Conservation (phyloP, 805 yeast species). For the Lachancea mirantina region DNA sequence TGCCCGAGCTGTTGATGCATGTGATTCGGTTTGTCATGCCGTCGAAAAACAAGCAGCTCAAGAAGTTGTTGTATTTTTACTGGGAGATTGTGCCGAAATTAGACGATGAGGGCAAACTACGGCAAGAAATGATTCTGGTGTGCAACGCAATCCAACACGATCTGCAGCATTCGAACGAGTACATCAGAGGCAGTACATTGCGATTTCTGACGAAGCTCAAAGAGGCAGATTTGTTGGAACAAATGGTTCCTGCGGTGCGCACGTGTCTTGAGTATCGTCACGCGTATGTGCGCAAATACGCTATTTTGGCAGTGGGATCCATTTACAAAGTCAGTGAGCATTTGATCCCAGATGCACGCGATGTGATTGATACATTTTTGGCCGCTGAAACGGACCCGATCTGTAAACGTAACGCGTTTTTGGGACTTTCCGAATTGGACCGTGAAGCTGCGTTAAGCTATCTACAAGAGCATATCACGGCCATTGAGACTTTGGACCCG, state of each 20-base stretch:
- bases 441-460: conserved; percentile 79
- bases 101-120: conserved; percentile 81
- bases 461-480: conserved; percentile 60
- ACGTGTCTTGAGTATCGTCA: conserved; percentile 92
- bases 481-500: conserved; percentile 65
- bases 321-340: conserved; percentile 78
- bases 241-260: conserved; percentile 87
- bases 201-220: conserved; percentile 84
- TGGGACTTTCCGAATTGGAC: conserved; percentile 73
- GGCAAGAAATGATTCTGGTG: conserved; percentile 97
- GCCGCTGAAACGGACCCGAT: conserved; percentile 84
- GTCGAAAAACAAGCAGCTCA: conserved; percentile 79
- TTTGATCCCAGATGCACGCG: conserved; percentile 93
- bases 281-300: conserved; percentile 96
- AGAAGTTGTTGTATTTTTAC: conserved; percentile 86
- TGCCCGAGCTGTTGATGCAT: conserved; percentile 93
- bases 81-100: conserved; percentile 97
- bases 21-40: conserved; percentile 97
- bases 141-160: conserved; percentile 98
- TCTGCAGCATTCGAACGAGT: conserved; percentile 96
- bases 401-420: conserved; percentile 92
- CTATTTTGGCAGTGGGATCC: conserved; percentile 82
- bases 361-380: conserved; percentile 64
- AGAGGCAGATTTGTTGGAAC: conserved; percentile 91
- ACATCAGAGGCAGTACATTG: conserved; percentile 89